phyloP scores from a whole-genome alignment of 2,329 filamentous ascomycete species.

The Geosmithia morbida region DNA sequence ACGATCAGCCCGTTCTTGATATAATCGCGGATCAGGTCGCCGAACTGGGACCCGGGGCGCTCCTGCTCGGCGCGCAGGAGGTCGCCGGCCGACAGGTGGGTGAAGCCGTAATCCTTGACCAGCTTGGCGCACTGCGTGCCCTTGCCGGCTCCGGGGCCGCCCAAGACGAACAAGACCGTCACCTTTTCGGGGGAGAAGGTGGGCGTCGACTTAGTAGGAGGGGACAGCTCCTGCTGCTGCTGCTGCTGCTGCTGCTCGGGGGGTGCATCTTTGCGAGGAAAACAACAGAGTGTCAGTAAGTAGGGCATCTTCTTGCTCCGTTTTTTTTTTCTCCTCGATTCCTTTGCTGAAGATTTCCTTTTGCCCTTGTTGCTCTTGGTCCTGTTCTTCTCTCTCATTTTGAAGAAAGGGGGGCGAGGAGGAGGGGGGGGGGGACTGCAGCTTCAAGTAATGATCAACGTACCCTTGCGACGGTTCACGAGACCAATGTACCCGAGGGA shows the following conservation, averaged over 20 bases:
- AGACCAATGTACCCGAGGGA: conserved; percentile 34
- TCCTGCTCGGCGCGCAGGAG: conserved; percentile 88
- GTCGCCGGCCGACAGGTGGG: conserved; percentile 85
- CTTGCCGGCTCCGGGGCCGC: conserved; percentile 90
- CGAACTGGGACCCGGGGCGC: conserved; percentile 74
- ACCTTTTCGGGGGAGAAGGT: conserved; percentile 64
- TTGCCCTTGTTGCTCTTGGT: neutral
- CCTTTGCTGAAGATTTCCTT: neutral
- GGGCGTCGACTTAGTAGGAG: conserved; percentile 23
- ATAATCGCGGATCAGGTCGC: conserved; percentile 80
- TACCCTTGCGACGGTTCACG: conserved; percentile 34
- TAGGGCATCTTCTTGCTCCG: neutral
- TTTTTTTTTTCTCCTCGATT: neutral
- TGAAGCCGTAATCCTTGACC: conserved; percentile 78
- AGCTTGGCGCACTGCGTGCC: conserved; percentile 90
- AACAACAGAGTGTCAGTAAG: neutral
- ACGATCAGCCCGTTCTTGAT: conserved; percentile 94
- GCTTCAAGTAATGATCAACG: conserved; percentile 6
- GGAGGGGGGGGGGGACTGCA: too few relatives aligned
- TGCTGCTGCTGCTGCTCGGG: neutral
- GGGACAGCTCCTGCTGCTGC: neutral
- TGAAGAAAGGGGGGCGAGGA: neutral
- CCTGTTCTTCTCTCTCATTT: neutral
- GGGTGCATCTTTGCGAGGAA: neutral
- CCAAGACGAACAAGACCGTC: conserved; percentile 92